Base-by-base conservation (phyloP, 345 rosid species). In the Raphanus sativus region DNA sequence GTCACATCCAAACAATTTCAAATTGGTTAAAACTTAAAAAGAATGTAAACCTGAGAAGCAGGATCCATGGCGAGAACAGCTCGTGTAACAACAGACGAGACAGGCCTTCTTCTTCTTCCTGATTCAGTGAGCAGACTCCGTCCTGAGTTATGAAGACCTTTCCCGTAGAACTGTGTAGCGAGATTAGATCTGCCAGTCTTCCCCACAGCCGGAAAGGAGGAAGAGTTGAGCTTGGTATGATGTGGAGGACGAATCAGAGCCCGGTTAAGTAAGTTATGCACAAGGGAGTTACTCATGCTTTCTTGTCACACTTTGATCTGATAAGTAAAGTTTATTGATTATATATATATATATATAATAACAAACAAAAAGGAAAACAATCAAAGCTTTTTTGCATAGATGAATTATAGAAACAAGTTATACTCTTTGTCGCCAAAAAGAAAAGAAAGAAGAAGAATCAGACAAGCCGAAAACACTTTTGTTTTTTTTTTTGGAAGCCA, bases 1-100 rank as follows among this genome's bases (percentile, higher is more conserved):
- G 34, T 11, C 58, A 32, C 48, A 48, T 30, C 6, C 10, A 42
- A 71, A 65, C 33, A 66, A 58, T 32, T 24, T 33, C 26, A 67
- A 67, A 67, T 24, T 32, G 34, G 34, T 32, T 32, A 32, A 4
- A 4, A 32, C 34, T 32, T n/a, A 67, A 48, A 40, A 28, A 28
- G 30, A 28, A 28, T 3, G 50, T 73, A 92, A 0, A 21, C 98
- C 97, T 89, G 85, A 36, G 90, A 86, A 69, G 92, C 69, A 3
- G 94, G 85, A 85, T 88, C 94, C 85, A 84, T 81, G 8, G 94
- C 84, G 76, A 95, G 86, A 7, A 89, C 89, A 62, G 99, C 91
- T 42, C 82, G 84, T 24, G 98, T 86, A 62, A 80, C 63, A 68
- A 86, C 21, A 21, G 21, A 67, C 0, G 82, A 62, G 71, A 79